Conservation (phyloP, 768 basidiomycete genomes). For the Clavaria fumosa region DNA sequence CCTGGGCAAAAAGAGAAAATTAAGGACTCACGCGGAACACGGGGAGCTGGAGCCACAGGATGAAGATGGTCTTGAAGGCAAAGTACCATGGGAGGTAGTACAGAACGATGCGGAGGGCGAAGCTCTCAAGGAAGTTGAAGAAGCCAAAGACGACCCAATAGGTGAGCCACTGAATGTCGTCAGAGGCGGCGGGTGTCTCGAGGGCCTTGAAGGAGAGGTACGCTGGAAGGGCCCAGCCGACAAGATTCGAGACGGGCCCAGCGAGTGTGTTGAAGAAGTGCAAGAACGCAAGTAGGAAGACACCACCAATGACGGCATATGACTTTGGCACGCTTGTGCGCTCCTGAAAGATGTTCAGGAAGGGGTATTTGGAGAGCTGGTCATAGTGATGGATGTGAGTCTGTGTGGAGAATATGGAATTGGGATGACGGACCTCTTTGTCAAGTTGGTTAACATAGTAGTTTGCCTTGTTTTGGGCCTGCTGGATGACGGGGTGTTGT, state of each 20-base stretch:
- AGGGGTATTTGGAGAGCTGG: slow-evolving; percentile 75
- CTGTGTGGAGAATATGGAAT: slow-evolving; percentile 13
- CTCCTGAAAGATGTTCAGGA: slow-evolving; percentile 71
- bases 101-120: slow-evolving; percentile 69
- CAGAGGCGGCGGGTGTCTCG: slow-evolving; percentile 66
- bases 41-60: slow-evolving; percentile 85
- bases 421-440: slow-evolving; percentile 94
- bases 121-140: slow-evolving; percentile 84
- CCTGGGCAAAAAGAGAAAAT: neutral
- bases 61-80: slow-evolving; percentile 80
- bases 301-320: slow-evolving; percentile 65
- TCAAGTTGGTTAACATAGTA: slow-evolving; percentile 84
- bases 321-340: slow-evolving; percentile 90
- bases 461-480: slow-evolving; percentile 69
- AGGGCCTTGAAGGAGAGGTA: slow-evolving; percentile 93
- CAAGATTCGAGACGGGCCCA: slow-evolving; percentile 80
- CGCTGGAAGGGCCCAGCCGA: slow-evolving; percentile 90
- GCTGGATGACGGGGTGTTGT: slow-evolving; percentile 75
- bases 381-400: slow-evolving; percentile 8
- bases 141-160: slow-evolving; percentile 95
- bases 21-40: slow-evolving; percentile 54
- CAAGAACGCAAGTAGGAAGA: slow-evolving; percentile 50
- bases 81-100: slow-evolving; percentile 95
- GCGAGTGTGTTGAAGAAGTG: slow-evolving; percentile 88
- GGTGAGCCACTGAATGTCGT: slow-evolving; percentile 92